Evolutionary conservation across 225 moss, liverwort and hornwort species (phyloP).

Genomic region (Sphagnum contortum): DNA sequence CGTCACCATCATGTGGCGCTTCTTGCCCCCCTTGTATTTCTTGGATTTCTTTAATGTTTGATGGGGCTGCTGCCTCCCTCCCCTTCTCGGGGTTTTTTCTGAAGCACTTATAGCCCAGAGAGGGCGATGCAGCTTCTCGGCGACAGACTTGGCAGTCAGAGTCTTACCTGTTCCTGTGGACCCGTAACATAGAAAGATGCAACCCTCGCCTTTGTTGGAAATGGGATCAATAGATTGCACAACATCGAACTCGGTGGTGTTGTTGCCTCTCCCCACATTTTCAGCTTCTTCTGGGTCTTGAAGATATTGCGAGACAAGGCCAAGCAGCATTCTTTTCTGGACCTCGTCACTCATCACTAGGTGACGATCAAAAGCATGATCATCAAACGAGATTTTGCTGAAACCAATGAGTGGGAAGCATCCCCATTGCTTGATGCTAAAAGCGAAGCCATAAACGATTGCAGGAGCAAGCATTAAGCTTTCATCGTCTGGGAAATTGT

Average conservation of each 20-base stretch:
- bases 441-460: slow-evolving; percentile 62
- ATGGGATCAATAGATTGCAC: slow-evolving; percentile 30
- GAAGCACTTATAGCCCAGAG: slow-evolving; percentile 57
- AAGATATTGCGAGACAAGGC: slow-evolving; percentile 44
- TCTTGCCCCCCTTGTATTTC: too few species aligned
- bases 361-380: slow-evolving; percentile 34
- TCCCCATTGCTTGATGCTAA: slow-evolving; percentile 62
- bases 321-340: slow-evolving; percentile 28
- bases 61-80: too few species aligned
- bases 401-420: slow-evolving; percentile 44
- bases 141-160: slow-evolving; percentile 58
- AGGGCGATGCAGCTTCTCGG: slow-evolving; percentile 57
- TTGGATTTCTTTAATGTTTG: too few species aligned
- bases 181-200: slow-evolving; percentile 52
- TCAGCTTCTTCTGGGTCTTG: neutral
- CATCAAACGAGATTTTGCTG: slow-evolving; percentile 41
- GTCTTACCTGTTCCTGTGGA: slow-evolving; percentile 56
- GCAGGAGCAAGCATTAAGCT: slow-evolving; percentile 51
- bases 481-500: slow-evolving; percentile 23
- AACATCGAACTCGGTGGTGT: neutral
- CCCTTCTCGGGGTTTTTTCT: too few species aligned
- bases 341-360: slow-evolving; percentile 35
- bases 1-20: too few species aligned
- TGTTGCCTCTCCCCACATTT: neutral
- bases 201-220: slow-evolving; percentile 53